These are phyloP conservation scores for Mariannaea sp. DNA, from an alignment of 2,329 filamentous ascomycete species.

Conservation along the genomic window DNA sequence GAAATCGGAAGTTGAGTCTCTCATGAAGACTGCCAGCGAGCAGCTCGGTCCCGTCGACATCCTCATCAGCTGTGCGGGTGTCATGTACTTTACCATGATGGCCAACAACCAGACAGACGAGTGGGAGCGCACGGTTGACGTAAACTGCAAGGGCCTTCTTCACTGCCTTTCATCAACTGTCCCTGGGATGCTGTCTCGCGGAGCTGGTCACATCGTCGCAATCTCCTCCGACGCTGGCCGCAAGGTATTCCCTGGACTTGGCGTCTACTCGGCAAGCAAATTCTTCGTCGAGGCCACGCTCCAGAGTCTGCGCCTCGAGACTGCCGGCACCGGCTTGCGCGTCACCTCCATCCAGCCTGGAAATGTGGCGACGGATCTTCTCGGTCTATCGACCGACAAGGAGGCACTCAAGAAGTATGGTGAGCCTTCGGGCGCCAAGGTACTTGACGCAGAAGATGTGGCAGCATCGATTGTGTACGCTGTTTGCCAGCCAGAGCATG, in stretches of 20 bases:
- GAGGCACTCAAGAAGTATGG: conserved; percentile 82
- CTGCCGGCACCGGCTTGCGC: conserved; percentile 71
- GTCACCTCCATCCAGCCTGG: conserved; percentile 79
- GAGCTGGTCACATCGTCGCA: conserved; percentile 74
- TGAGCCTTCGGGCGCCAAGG: conserved; percentile 74
- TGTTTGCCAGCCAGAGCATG: conserved; percentile 73
- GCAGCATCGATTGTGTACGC: conserved; percentile 76
- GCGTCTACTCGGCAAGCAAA: conserved; percentile 82
- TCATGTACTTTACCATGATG: conserved; percentile 93
- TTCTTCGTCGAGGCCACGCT: conserved; percentile 85
- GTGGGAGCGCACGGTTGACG: conserved; percentile 82
- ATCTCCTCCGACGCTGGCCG: conserved; percentile 83
- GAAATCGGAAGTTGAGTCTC: conserved; percentile 66
- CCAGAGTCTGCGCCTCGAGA: conserved; percentile 76
- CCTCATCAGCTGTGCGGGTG: conserved; percentile 78
- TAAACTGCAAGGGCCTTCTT: conserved; percentile 84
- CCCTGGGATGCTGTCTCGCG: conserved; percentile 72
- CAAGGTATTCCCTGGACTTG: conserved; percentile 80
- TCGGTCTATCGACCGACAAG: conserved; percentile 74
- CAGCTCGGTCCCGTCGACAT: conserved; percentile 76
- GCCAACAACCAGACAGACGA: conserved; percentile 73
- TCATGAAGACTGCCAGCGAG: conserved; percentile 62
- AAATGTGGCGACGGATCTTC: conserved; percentile 73
- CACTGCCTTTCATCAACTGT: conserved; percentile 73
- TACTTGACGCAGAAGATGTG: conserved; percentile 74